Evolutionary conservation across 805 yeast species (phyloP).

Genomic region (Ogataea sp.): DNA sequence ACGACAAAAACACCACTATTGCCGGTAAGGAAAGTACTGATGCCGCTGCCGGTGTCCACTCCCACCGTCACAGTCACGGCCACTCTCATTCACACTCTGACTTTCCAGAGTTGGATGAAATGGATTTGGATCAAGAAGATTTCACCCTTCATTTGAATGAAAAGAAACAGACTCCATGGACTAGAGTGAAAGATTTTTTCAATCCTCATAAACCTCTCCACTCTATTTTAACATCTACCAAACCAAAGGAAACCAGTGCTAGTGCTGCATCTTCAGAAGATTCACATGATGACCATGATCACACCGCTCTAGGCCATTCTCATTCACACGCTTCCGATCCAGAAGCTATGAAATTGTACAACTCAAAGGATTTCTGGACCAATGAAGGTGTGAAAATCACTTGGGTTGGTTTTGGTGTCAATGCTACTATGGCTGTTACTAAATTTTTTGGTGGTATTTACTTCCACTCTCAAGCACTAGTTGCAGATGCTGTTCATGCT

Average conservation of each 20-base stretch:
- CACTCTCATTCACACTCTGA: constrained; percentile 16
- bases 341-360: constrained; percentile 35
- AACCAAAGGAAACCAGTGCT: background rate
- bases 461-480: constrained; percentile 89
- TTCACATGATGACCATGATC: constrained; percentile 5
- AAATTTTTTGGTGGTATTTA: constrained; percentile 85
- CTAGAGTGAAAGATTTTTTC: constrained; percentile 24
- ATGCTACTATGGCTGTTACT: constrained; percentile 77
- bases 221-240: constrained; percentile 12
- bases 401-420: constrained; percentile 80
- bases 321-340: constrained; percentile 35
- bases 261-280: background rate
- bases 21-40: background rate
- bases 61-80: constrained; percentile 20
- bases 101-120: constrained; percentile 17
- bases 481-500: constrained; percentile 95
- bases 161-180: constrained; percentile 15
- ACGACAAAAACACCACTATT: background rate
- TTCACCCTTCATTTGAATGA: constrained; percentile 15
- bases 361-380: constrained; percentile 35
- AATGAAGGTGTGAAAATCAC: constrained; percentile 92
- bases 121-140: constrained; percentile 22
- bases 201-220: constrained; percentile 27
- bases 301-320: constrained; percentile 15
- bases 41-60: background rate